These are phyloP conservation scores for Tetradesmus obliquus DNA, from an alignment of 139 green algal species.

Conservation along the genomic window DNA sequence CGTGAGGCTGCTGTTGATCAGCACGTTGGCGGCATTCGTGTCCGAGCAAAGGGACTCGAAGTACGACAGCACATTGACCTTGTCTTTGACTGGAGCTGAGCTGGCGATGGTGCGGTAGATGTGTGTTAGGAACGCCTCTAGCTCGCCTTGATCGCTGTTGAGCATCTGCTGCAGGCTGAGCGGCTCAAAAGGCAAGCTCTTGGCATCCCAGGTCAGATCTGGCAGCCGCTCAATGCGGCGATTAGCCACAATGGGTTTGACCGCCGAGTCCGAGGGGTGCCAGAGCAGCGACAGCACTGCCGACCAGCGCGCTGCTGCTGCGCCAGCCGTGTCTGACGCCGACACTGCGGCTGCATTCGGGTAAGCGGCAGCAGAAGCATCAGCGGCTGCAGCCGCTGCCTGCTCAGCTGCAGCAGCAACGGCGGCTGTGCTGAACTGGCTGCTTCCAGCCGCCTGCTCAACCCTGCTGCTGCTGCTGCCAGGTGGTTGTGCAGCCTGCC, in stretches of 20 bases:
- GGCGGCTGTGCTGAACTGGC: not conserved
- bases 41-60: conserved; percentile 90
- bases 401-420: not conserved
- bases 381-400: not conserved
- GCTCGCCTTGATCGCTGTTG: conserved; percentile 58
- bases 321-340: not conserved
- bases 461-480: not conserved
- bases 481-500: not conserved
- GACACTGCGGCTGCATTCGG: conserved; percentile 5
- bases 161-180: conserved; percentile 75
- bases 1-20: conserved; percentile 90
- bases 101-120: conserved; percentile 74
- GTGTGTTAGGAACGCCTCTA: conserved; percentile 71
- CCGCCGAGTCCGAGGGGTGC: conserved; percentile 81
- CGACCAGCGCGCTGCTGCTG: not conserved
- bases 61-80: conserved; percentile 92
- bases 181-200: conserved; percentile 76
- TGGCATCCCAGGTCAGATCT: conserved; percentile 77
- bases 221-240: conserved; percentile 83
- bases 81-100: conserved; percentile 78
- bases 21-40: conserved; percentile 82
- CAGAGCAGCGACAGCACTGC: conserved; percentile 69
- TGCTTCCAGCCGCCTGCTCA: not conserved
- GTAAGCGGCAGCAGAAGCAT: not conserved
- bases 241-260: conserved; percentile 95